Base-by-base conservation (phyloP, 2,329 filamentous ascomycete genomes). In the Teratosphaeria nubilosa region DNA sequence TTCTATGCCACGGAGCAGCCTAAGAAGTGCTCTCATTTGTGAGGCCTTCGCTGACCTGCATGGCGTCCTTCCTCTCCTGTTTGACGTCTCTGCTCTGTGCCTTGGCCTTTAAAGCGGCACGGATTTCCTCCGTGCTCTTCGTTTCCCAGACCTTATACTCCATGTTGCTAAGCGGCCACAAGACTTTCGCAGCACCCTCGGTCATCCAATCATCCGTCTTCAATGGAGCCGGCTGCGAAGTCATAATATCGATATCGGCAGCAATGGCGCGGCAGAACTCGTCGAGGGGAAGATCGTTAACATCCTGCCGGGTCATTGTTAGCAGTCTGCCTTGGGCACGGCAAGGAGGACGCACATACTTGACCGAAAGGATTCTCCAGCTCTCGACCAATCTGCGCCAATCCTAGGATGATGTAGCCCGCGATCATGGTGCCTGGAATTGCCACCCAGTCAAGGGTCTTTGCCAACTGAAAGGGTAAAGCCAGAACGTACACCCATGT, bases 331-430 rank as follows among this genome's bases (percentile, higher is more conserved):
- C 5, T 48, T 22, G 9, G n/a, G 9, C n/a, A 22, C 41, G n/a
- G 41, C n/a, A 48, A 20, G 16, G 20, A 5, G 20, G 5, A 22
- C 9, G n/a, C 10, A 48, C 41, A 22, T 22, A 48, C 41, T 63
- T 85, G 79, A 58, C 89, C 89, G 71, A 94, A 94, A 5, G 89
- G 89, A 68, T 94, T 90, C 72, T 94, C 89, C 63, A 94, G 87
- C 73, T 94, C 88, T 62, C 84, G 83, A 45, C 89, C 89, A 66
- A 92, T 92, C 62, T 82, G 78, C 3, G 83, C 80, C 52, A 94
- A 83, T 25, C 87, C 88, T 60, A 94, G 82, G 70, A 94, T 92
- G 64, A 94, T 92, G 73, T 92, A 92, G 2, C 87, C 85, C 2
- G 64, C 69, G n/a, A 69, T 79, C 16, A 91, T 76, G 51, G 85